Evolutionary conservation across 495 filamentous ascomycete species (phyloP).

Genomic region (Neurospora sp.): DNA sequence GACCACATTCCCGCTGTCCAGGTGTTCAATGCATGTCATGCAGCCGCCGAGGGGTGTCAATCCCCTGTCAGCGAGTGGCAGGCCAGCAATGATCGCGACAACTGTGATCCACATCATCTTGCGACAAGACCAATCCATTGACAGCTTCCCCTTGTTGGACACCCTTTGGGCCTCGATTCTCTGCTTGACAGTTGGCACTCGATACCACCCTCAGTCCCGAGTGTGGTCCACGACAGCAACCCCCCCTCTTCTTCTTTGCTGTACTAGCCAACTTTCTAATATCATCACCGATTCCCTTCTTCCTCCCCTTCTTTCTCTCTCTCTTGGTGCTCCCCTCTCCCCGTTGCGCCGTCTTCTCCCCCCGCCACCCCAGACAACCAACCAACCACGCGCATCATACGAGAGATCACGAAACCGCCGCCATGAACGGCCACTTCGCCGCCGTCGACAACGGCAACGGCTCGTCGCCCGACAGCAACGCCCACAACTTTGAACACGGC

Average conservation of each 20-base stretch:
- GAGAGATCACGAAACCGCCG: not conserved
- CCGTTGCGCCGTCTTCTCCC: not conserved
- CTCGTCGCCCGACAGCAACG: conserved; percentile 25
- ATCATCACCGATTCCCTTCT: not conserved
- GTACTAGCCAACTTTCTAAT: not conserved
- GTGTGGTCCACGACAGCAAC: not conserved
- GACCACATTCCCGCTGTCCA: not conserved
- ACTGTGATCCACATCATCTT: not conserved
- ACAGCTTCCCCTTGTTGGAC: not conserved
- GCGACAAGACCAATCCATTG: not conserved
- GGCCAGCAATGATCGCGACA: not conserved
- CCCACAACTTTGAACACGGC: conserved; percentile 76
- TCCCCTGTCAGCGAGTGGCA: not conserved
- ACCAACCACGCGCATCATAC: not conserved
- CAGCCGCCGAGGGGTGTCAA: not conserved
- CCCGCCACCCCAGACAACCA: not conserved
- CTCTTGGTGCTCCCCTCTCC: not conserved
- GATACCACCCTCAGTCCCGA: not conserved
- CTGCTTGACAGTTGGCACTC: not conserved
- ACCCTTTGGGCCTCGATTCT: not conserved
- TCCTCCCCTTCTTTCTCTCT: not conserved
- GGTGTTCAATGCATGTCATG: not conserved
- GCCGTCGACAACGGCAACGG: conserved; percentile 51
- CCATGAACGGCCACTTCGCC: conserved; percentile 86
- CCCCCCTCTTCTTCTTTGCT: not conserved